Evolutionary conservation across 805 yeast species (phyloP), one percentile per base, ranked within the genome.

Genomic region (Saccharomyces paradoxus): DNA sequence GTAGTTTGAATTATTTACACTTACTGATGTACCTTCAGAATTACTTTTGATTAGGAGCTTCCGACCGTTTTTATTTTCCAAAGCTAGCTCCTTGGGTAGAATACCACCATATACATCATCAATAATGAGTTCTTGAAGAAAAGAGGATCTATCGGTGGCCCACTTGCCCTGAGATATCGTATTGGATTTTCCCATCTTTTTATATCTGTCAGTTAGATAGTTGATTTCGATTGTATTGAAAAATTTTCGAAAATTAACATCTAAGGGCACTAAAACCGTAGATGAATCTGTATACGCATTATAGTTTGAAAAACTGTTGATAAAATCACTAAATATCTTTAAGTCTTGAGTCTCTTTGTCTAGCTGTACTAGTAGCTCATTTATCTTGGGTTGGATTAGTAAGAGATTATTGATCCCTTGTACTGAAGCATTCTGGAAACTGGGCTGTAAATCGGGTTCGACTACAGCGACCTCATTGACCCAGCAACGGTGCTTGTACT

Each of bases 351-450:
- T 44, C 14, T 52, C 26, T 8, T 46, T 22, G 31, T 54, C 56
- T 21, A 60, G 32, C 5, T 51, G 26, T 2, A 55, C 55, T 52
- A 81, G 56, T 10, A 76, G 61, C 2, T 73, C 73, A 62, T 74
- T 76, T 21, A 73, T 57, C 28, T 64, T 55, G 50, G 71, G 71
- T 62, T 70, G 70, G 31, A 61, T 41, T 13, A 74, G 72, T 1
- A 86, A 58, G 10, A 78, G 60, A 17, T 70, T 61, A 54, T 80
- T 81, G 1, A 86, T 74, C 0, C 87, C 89, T 55, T 86, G 89
- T 12, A 89, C 80, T 29, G 79, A 80, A 0, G 91, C 81, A 60
- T 81, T 76, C 61, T 84, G 87, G 48, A 81, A 79, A 51, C 76
- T 75, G 1, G 94, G 89, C 51, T 67, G 70, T 27, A 81, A 65